Base-by-base conservation (phyloP, 1,139 yeast species). In the Barnettozyma hawaiiensis region DNA sequence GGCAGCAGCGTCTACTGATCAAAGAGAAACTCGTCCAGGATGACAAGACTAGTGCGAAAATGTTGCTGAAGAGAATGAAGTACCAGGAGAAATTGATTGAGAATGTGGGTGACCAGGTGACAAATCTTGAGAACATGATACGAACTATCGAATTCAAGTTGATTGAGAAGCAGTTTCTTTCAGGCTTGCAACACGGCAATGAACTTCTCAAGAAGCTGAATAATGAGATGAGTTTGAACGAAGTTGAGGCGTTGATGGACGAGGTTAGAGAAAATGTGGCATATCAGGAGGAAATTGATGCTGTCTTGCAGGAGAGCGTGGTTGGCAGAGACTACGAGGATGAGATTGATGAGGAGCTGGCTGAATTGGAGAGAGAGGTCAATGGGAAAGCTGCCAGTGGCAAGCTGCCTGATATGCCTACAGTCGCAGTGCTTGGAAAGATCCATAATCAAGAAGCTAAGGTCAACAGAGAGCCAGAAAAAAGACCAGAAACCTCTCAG, bases 91-190 rank as follows among this genome's bases (percentile, higher is more conserved):
- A 76, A 27, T 66, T 85, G 12, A 67, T 90, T 4, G 64, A 66
- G 27, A 83, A 81, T 55, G 84, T 95, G 0, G 85, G 81, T 43
- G 78, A 74, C 32, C 97, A 92, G 62, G 67, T 89, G 26, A 83
- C 79, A 45, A 85, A 85, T 39, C 64, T 92, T 32, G 97, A 90
- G 58, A 70, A 71, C 42, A 69, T 85, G 58, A 78, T 83, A 5
- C 76, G 79, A 19, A 81, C 85, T 26, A 84, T 92, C 34, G 97
- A 92, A 64, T 89, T 85, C 65, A 92, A 95, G 54, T 65, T 85
- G 48, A 82, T 92, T 31, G 97, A 90, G 60, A 80, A 81, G 52
- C 96, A 87, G 56, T 90, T 92, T 40, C 54, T 89, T 14, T 76
- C 74, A 49, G 96, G 97, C 0, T 69, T 92, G 37, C 72, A 78